Percentiles rank a stretch among this genome's conserved stretches.
Conservation (phyloP, 352 stramenopile genomes). For the Achlya hypogyna region DNA sequence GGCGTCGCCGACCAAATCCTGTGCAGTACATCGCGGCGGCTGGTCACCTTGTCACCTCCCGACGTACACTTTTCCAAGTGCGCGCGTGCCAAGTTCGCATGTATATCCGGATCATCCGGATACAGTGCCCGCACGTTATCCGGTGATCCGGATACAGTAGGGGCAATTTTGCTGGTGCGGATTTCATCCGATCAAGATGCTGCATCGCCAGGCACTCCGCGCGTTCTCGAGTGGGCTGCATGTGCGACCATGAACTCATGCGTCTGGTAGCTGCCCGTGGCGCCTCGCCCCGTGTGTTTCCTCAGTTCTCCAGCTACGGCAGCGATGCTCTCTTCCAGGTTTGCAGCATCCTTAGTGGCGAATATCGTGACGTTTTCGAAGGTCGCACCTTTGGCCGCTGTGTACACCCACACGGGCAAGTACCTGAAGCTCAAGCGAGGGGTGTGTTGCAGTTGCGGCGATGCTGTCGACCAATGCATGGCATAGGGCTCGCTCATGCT, state of each 20-base stretch:
- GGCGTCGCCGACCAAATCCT: background rate
- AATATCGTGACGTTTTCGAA: constrained; percentile 5
- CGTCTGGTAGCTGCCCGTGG: background rate
- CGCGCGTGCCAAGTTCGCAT: background rate
- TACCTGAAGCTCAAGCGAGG: constrained; percentile 79
- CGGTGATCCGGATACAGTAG: background rate
- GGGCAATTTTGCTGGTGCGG: background rate
- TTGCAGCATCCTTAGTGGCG: background rate
- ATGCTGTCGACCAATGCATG: constrained; percentile 1
- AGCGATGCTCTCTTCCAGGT: constrained; percentile 66
- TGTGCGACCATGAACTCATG: background rate
- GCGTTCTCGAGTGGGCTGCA: background rate
- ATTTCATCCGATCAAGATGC: background rate
- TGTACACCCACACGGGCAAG: constrained; percentile 47
- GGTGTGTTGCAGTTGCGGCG: constrained; percentile 29
- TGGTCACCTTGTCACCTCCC: background rate
- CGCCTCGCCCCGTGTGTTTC: constrained; percentile 52
- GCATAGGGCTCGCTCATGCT: constrained; percentile 70
- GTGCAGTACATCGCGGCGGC: too few relatives aligned
- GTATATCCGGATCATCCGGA: background rate
- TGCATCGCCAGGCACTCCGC: background rate
- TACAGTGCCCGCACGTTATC: background rate
- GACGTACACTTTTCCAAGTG: background rate
- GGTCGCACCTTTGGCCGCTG: constrained; percentile 49
- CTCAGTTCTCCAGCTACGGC: constrained; percentile 64